Evolutionary conservation across 345 rosid species (phyloP), one percentile per base, ranked within the genome.

Genomic region (Sisymbrium irio): DNA sequence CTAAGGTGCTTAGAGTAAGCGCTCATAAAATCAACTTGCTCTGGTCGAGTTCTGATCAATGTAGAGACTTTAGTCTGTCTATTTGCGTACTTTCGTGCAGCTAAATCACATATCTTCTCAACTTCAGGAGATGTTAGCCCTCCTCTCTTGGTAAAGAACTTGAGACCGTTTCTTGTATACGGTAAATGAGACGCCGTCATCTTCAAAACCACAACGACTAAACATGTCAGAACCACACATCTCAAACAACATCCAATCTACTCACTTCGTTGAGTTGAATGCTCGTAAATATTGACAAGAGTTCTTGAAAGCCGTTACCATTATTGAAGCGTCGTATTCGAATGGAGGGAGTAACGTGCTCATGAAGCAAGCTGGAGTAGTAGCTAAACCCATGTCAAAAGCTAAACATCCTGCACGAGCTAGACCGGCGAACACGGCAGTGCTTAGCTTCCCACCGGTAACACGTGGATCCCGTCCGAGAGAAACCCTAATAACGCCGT

Each of bases 121-220:
- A 94, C 97, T 73, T 89, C 89, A 5, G 83, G 71, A 7, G 96
- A 91, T 3, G 93, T 89, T 64, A 94, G 67, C 33, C 97, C 98
- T n/a, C 98, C 96, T 77, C 67, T 88, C 85, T 81, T 89, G 0
- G 97, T 91, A 77, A 94, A 94, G 67, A 91, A 91, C 69, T 94
- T 91, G 27, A 91, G 83, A 5, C 98, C 98, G 28, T 94, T 94
- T 7, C 97, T 81, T 35, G 98, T 89, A 75, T 89, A 88, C 10
- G 98, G 97, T 64, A 91, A 84, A 84, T 94, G 98, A 64, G 98
- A 94, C 17, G 98, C 97, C 1, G 97, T 94, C 97, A 91, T 88
- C 93, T 90, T 70, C 66, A 70, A 71, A 62, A 47, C 46, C 45
- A 75, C 37, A 50, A 46, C 13, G 1, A 51, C 49, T 13, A 27